A percentile compares a stretch with the other conserved stretches of the same genome.
Conservation (phyloP, 768 basidiomycete genomes). For the Lentinula guzmanii region DNA sequence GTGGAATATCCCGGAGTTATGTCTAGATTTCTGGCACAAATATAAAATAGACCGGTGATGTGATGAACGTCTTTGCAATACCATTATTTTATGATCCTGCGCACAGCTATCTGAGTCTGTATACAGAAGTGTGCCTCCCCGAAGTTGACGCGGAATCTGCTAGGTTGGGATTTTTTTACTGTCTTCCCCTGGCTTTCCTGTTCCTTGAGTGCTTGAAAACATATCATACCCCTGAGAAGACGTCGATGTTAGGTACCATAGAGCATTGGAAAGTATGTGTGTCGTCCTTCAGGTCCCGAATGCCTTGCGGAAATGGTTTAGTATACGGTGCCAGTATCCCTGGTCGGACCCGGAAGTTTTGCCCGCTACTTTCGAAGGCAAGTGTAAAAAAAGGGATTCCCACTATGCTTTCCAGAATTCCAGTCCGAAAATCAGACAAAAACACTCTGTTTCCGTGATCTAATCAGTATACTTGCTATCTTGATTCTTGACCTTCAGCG, state of each 20-base stretch:
- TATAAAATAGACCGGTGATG: background rate
- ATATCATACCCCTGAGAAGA: background rate
- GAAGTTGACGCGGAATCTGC: background rate
- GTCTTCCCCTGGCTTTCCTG: background rate
- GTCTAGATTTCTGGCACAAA: too few species aligned
- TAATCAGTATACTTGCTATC: background rate
- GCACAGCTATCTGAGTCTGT: background rate
- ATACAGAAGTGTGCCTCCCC: background rate
- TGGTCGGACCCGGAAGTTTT: too few species aligned
- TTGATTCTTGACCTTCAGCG: background rate
- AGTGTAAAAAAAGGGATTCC: too few species aligned
- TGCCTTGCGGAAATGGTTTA: too few species aligned
- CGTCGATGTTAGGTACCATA: background rate
- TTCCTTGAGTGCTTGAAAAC: background rate
- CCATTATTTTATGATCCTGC: background rate
- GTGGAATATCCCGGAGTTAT: too few species aligned
- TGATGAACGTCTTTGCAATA: background rate
- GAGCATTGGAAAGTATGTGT: background rate
- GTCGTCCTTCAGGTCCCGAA: too few species aligned
- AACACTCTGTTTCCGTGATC: too few species aligned
- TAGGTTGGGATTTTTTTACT: background rate
- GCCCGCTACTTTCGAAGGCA: too few species aligned
- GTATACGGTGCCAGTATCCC: too few species aligned
- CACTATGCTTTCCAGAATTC: too few species aligned
- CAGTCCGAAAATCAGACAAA: too few species aligned